These are phyloP conservation scores for Quercus lobata DNA, from an alignment of 331 rosid species.

Conservation along the genomic window DNA sequence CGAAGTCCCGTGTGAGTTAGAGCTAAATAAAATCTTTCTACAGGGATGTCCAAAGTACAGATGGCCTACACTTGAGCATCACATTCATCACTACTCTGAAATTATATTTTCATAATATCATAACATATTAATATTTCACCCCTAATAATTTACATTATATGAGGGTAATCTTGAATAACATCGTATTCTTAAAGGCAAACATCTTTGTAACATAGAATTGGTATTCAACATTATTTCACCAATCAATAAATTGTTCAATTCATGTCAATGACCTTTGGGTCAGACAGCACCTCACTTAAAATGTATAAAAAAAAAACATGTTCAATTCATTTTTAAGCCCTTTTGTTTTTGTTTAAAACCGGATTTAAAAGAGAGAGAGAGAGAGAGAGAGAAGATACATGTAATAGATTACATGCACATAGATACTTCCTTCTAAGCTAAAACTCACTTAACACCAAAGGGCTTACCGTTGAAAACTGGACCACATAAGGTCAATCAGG, in stretches of 20 bases:
- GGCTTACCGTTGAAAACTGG: neutral
- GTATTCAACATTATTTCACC: neutral
- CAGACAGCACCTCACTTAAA: too few relatives aligned
- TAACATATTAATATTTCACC: too few relatives aligned
- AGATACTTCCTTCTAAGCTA: neutral
- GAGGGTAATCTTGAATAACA: too few relatives aligned
- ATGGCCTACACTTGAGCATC: too few relatives aligned
- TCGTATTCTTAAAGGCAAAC: neutral
- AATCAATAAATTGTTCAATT: neutral
- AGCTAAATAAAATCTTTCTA: too few relatives aligned
- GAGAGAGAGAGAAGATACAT: too few relatives aligned
- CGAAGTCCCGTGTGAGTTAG: neutral
- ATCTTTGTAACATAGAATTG: neutral
- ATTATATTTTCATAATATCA: too few relatives aligned
- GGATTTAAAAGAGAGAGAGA: too few relatives aligned
- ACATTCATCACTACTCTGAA: too few relatives aligned
- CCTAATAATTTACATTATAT: too few relatives aligned
- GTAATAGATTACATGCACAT: too few relatives aligned
- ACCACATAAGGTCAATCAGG: neutral
- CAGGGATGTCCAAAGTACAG: too few relatives aligned
- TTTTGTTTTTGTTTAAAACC: neutral
- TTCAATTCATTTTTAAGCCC: neutral
- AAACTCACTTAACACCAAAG: neutral
- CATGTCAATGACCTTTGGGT: neutral
- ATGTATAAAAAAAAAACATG: neutral